Evolutionary conservation across 176 grass and related monocot species (phyloP).

Genomic region (Thinopyrum elongatum): DNA sequence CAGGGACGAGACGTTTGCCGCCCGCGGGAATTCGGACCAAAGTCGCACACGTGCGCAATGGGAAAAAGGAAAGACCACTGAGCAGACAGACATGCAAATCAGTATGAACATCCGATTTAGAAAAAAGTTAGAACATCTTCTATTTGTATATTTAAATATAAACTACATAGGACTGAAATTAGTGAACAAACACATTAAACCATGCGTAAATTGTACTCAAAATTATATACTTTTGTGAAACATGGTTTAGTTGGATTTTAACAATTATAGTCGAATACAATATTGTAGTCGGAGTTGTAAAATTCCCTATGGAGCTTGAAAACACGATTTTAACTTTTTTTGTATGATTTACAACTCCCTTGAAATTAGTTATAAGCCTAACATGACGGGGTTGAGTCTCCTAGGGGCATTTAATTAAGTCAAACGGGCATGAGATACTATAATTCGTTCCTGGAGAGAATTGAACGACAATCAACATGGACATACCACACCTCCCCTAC

Average conservation of each 20-base stretch:
- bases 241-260: background rate
- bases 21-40: background rate
- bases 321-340: background rate
- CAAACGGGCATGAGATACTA: too few species aligned
- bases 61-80: background rate
- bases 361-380: background rate
- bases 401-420: background rate
- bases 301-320: too few species aligned
- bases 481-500: background rate
- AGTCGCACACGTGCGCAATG: background rate
- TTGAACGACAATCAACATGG: background rate
- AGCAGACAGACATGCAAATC: background rate
- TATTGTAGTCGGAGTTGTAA: background rate
- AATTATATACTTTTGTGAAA: background rate
- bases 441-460: too few species aligned
- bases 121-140: too few species aligned
- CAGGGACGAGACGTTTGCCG: constrained; percentile 3
- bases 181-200: too few species aligned
- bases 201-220: too few species aligned
- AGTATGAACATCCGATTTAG: too few species aligned
- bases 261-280: background rate
- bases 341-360: background rate
- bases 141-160: too few species aligned
- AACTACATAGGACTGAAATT: too few species aligned
- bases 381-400: background rate